Evolutionary conservation across 2,329 filamentous ascomycete species (phyloP).

Genomic region (Pseudogymnoascus sp.): DNA sequence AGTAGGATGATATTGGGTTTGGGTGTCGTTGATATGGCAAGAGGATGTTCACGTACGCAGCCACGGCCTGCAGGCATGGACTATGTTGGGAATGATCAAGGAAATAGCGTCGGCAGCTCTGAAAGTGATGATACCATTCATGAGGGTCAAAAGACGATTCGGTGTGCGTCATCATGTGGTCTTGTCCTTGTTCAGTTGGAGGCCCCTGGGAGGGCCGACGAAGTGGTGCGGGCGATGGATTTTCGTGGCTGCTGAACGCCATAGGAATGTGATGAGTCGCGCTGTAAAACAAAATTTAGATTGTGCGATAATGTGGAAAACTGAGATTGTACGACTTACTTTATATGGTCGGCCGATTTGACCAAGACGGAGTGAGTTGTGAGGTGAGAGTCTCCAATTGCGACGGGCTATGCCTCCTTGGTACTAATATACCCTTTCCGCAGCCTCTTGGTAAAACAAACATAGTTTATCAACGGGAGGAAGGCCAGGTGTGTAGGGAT

Average conservation of each 20-base stretch:
- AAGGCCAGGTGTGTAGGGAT: neutral
- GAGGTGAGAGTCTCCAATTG: neutral
- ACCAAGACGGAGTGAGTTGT: neutral
- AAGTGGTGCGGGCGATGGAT: neutral
- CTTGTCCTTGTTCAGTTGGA: neutral
- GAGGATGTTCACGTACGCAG: constrained; percentile 84
- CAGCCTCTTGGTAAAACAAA: neutral
- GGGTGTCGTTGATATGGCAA: constrained; percentile 70
- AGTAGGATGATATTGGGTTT: constrained; percentile 36
- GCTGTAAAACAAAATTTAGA: neutral
- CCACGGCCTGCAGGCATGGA: constrained; percentile 74
- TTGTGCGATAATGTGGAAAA: neutral
- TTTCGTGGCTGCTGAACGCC: constrained; percentile 4
- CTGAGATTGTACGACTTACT: neutral
- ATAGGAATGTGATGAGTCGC: neutral
- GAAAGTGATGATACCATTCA: constrained; percentile 86
- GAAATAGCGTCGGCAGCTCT: constrained; percentile 86
- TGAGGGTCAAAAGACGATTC: constrained; percentile 62
- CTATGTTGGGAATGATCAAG: constrained; percentile 84
- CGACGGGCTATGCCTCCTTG: neutral
- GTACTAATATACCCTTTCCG: constrained; percentile 5
- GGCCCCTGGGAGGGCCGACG: neutral
- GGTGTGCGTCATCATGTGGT: neutral
- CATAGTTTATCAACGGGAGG: neutral
- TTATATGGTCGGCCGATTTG: neutral